Conservation (phyloP, 2,329 filamentous ascomycete species). For the Colletotrichum neosansevieriae region DNA sequence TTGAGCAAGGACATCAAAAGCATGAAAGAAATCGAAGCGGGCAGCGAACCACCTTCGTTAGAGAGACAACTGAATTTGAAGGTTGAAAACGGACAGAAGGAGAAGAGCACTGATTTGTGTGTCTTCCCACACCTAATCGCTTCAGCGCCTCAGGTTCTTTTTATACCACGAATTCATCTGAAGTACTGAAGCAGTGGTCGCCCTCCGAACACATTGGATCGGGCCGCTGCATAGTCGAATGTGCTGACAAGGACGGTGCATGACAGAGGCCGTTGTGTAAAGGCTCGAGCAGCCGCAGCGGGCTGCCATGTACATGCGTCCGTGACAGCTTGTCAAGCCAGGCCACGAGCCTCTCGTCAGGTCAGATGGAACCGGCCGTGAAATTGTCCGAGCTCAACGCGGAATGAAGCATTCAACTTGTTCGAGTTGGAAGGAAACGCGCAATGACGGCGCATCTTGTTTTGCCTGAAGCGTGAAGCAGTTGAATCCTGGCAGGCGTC, state of each 20-base stretch:
- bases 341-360: slow-evolving; percentile 32
- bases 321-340: slow-evolving; percentile 38
- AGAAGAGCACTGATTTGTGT: not conserved
- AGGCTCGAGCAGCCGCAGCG: slow-evolving; percentile 19
- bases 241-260: not conserved
- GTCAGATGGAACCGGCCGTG: slow-evolving; percentile 34
- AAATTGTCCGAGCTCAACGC: slow-evolving; percentile 34
- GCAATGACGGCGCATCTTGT: not conserved
- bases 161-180: not conserved
- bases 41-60: not conserved
- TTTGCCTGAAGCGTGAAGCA: not conserved
- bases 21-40: not conserved
- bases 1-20: not conserved
- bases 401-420: slow-evolving; percentile 21
- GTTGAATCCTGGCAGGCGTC: slow-evolving; percentile 3
- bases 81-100: slow-evolving; percentile 11
- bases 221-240: slow-evolving; percentile 1
- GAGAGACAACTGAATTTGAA: not conserved
- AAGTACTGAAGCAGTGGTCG: slow-evolving; percentile 1
- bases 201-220: not conserved
- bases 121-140: not conserved
- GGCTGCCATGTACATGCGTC: slow-evolving; percentile 28
- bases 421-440: not conserved
- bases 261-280: not conserved
- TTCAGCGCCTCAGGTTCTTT: not conserved